Evolutionary conservation across 1,284 basidiomycete species (phyloP).

Genomic region (Stereum hirsutum): DNA sequence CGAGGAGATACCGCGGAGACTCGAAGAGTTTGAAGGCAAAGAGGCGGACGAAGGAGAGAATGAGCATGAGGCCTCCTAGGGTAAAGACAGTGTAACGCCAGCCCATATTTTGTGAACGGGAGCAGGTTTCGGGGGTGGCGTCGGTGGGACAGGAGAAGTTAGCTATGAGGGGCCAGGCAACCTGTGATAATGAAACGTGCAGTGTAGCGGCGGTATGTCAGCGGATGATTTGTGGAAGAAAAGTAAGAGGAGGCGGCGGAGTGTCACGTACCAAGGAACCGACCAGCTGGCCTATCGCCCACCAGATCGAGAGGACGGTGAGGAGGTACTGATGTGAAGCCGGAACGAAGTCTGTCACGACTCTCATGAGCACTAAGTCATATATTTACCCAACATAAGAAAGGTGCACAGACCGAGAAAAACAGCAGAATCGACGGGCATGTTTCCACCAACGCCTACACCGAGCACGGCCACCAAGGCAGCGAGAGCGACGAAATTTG

Average conservation of each 20-base stretch:
- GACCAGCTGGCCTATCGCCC: conserved; percentile 59
- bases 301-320: conserved; percentile 64
- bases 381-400: background rate
- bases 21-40: conserved; percentile 53
- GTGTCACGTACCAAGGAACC: conserved; percentile 41
- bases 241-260: conserved; percentile 13
- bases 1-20: conserved; percentile 55
- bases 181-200: conserved; percentile 15
- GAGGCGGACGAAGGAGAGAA: conserved; percentile 49
- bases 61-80: conserved; percentile 39
- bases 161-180: conserved; percentile 41
- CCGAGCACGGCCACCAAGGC: conserved; percentile 35
- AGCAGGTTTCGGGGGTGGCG: conserved; percentile 23
- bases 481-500: conserved; percentile 32
- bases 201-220: background rate
- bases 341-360: conserved; percentile 47
- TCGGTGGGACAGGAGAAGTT: conserved; percentile 34
- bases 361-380: background rate
- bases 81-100: conserved; percentile 49
- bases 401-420: conserved; percentile 37
- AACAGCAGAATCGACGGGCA: conserved; percentile 58
- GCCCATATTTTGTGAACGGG: conserved; percentile 39
- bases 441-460: conserved; percentile 43
- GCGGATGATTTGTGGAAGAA: conserved; percentile 10
- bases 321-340: conserved; percentile 60